Base-by-base conservation (phyloP, 2,329 filamentous ascomycete genomes). In the Ophiocordyceps camponoti-floridani region DNA sequence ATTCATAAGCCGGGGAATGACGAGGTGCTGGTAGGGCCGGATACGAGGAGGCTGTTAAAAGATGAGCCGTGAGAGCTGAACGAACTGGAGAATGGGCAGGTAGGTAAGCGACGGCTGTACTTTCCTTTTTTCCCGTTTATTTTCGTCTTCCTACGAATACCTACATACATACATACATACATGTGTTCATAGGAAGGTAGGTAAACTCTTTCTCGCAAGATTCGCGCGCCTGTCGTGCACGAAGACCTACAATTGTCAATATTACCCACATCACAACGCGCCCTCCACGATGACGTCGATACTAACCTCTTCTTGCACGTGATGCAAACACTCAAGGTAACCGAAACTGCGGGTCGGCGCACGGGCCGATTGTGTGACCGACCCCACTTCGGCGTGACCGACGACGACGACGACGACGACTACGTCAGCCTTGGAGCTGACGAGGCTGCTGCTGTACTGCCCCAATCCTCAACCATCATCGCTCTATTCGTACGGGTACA, bases 1-100 rank as follows among this genome's bases (percentile, higher is more conserved):
- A 75, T 83, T 30, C 75, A 83, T 55, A 84, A 82, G 62, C 79
- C 79, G 13, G 56, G 62, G 50, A 63, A 64, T 53, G 57, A 56
- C 50, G 58, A 57, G 27, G 61, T 23, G 23, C 23, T 23, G 23
- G 23, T 23, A 3, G 23, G 23, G 23, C 23, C 23, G 23, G 23
- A 23, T 23, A 64, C 30, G 56, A 59, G 18, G 61, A 64, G 30
- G 48, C 52, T 12, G 56, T 13, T 35, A 14, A 35, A 35, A n/a
- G 12, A 35, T 6, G 31, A 35, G 31, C 4, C 23, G 5, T 12
- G 12, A 13, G 31, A 12, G 12, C 31, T 35, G 31, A 35, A 35
- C 12, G 11, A 14, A n/a, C 11, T 12, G 31, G 3, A 23, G 23
- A 23, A 23, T 23, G n/a, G n/a, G n/a, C n/a, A n/a, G n/a, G n/a